Evolutionary conservation across 352 stramenopile species (phyloP).

Genomic region (Phytopythium ostracodes): DNA sequence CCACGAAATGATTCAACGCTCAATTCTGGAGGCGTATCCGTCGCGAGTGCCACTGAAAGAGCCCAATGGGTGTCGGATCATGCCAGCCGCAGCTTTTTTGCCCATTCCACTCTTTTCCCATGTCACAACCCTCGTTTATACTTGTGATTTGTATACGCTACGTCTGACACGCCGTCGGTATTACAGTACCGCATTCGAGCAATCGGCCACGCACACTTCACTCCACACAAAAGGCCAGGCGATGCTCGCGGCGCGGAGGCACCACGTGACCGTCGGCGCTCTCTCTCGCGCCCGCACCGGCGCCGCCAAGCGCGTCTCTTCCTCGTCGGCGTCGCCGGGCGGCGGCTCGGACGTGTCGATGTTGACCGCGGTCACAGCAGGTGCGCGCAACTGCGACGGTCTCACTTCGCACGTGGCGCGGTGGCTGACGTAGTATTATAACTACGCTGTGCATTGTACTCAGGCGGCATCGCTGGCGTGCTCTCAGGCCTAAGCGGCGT

Average conservation of each 20-base stretch:
- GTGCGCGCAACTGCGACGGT: neutral
- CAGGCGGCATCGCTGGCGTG: constrained; percentile 18
- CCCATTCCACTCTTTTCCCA: too few species aligned
- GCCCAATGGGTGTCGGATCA: neutral
- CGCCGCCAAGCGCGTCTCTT: neutral
- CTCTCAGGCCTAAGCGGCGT: constrained; percentile 20
- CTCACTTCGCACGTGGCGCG: neutral
- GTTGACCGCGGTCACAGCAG: neutral
- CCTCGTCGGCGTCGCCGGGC: neutral
- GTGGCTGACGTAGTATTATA: neutral
- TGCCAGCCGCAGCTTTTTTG: neutral
- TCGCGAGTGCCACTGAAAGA: too few species aligned
- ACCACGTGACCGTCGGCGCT: neutral
- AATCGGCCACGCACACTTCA: too few species aligned
- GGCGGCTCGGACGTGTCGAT: neutral
- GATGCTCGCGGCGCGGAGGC: neutral
- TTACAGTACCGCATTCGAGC: too few species aligned
- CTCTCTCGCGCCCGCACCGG: neutral
- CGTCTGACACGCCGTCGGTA: neutral
- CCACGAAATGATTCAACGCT: too few species aligned
- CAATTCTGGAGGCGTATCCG: too few species aligned
- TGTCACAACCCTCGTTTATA: neutral
- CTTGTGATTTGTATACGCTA: constrained; percentile 1
- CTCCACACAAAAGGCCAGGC: neutral
- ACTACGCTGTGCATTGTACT: neutral